phyloP scores from a whole-genome alignment of 2,329 filamentous ascomycete genomes.

The Purpureocillium lavendulum region DNA sequence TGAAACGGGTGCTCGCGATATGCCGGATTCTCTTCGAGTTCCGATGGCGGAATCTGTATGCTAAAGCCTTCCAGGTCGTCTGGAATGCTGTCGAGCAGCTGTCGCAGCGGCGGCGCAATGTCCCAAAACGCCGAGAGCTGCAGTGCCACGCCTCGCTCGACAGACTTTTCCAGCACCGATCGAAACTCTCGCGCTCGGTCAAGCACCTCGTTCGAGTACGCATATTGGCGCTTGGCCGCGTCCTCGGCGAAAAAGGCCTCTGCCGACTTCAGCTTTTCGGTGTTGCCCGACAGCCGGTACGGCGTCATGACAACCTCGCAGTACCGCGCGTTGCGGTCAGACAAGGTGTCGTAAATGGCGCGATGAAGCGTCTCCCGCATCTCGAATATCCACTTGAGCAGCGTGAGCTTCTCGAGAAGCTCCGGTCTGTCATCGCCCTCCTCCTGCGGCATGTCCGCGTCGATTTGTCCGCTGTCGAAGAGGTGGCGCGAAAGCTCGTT shows the following conservation, averaged over 20 bases:
- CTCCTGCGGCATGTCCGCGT: slow-evolving; percentile 80
- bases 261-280: slow-evolving; percentile 71
- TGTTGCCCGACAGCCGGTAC: slow-evolving; percentile 66
- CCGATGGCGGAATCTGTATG: slow-evolving; percentile 68
- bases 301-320: slow-evolving; percentile 75
- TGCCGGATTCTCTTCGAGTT: slow-evolving; percentile 77
- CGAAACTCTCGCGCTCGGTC: slow-evolving; percentile 70
- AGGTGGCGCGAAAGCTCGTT: slow-evolving; percentile 64
- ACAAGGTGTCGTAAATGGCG: slow-evolving; percentile 75
- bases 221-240: slow-evolving; percentile 59
- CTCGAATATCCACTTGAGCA: slow-evolving; percentile 96
- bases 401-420: slow-evolving; percentile 84
- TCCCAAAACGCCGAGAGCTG: slow-evolving; percentile 97
- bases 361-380: slow-evolving; percentile 81
- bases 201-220: slow-evolving; percentile 63
- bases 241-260: slow-evolving; percentile 78
- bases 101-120: slow-evolving; percentile 75
- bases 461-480: slow-evolving; percentile 53
- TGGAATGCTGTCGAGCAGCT: slow-evolving; percentile 74
- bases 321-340: slow-evolving; percentile 80
- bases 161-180: slow-evolving; percentile 72
- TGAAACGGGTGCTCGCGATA: slow-evolving; percentile 79
- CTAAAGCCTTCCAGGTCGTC: slow-evolving; percentile 49
- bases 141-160: slow-evolving; percentile 78
- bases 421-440: slow-evolving; percentile 95